A percentile compares a stretch with the other conserved stretches of the same genome.
phyloP scores from a whole-genome alignment of 768 basidiomycete genomes.

The Sarcomyxa edulis region DNA sequence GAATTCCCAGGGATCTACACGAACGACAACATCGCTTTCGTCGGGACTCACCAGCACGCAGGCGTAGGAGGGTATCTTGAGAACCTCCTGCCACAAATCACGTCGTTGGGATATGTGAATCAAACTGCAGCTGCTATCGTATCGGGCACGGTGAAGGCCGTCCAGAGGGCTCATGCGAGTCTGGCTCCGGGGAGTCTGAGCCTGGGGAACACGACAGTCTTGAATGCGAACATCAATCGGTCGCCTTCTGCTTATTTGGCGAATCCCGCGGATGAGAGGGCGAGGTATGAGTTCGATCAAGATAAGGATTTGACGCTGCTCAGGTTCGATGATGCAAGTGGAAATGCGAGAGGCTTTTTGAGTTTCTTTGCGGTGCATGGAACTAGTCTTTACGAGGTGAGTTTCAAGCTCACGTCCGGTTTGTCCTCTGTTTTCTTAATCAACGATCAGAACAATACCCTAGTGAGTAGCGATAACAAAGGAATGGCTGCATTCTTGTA shows the following conservation, averaged over 20 bases:
- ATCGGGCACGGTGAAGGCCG: constrained; percentile 61
- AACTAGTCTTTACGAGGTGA: constrained; percentile 72
- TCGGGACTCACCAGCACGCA: constrained; percentile 71
- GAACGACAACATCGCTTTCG: constrained; percentile 68
- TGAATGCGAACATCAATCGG: constrained; percentile 68
- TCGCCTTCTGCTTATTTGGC: constrained; percentile 73
- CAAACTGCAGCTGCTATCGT: constrained; percentile 72
- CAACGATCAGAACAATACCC: constrained; percentile 61
- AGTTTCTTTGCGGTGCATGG: constrained; percentile 80
- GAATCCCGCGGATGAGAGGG: constrained; percentile 68
- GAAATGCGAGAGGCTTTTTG: constrained; percentile 59
- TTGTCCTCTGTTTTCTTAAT: not conserved
- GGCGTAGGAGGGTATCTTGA: constrained; percentile 79
- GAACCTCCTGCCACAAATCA: constrained; percentile 73
- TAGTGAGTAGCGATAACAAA: constrained; percentile 81
- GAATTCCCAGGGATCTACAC: constrained; percentile 62
- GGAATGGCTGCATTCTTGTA: constrained; percentile 82
- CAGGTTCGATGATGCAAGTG: constrained; percentile 54
- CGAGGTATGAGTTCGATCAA: constrained; percentile 61
- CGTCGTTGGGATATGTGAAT: constrained; percentile 67
- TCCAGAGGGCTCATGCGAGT: constrained; percentile 59
- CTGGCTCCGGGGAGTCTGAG: constrained; percentile 55
- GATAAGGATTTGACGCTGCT: constrained; percentile 72
- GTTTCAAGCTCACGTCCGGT: constrained; percentile 5
- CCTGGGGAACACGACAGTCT: constrained; percentile 64